These are phyloP conservation scores for Trametes sanguinea DNA, from an alignment of 768 basidiomycete species.

Conservation along the genomic window DNA sequence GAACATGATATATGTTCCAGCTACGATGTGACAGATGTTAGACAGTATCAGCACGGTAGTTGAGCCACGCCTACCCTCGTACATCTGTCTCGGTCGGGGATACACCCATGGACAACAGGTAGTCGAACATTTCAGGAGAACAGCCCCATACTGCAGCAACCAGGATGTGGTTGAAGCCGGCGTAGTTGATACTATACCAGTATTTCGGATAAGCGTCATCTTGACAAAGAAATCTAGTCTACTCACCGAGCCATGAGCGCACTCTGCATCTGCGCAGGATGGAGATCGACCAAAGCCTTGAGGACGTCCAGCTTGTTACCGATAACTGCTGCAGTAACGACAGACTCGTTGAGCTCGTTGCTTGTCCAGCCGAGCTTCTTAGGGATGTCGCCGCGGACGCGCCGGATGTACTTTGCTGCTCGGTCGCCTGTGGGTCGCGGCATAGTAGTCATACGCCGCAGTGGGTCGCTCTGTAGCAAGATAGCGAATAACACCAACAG, in stretches of 20 bases:
- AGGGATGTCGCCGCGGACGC: conserved; percentile 43
- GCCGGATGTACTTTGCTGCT: conserved; percentile 45
- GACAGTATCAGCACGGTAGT: neutral
- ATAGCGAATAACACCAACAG: conserved; percentile 45
- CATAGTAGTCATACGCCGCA: conserved; percentile 53
- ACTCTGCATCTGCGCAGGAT: conserved; percentile 43
- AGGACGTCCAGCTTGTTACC: conserved; percentile 40
- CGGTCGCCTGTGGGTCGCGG: conserved; percentile 43
- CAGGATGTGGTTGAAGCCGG: conserved; percentile 46
- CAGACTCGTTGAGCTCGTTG: conserved; percentile 52
- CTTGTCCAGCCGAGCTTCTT: conserved; percentile 54
- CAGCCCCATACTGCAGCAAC: conserved; percentile 40
- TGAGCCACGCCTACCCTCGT: conserved; percentile 40
- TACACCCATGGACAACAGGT: conserved; percentile 48
- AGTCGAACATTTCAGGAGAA: conserved; percentile 45
- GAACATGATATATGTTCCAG: conserved; percentile 58
- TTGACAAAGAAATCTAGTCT: neutral
- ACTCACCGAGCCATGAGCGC: conserved; percentile 48
- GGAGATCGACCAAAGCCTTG: conserved; percentile 47
- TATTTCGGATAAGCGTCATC: neutral
- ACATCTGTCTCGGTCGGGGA: conserved; percentile 46
- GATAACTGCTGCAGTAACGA: conserved; percentile 48
- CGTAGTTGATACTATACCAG: neutral
- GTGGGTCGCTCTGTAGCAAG: conserved; percentile 48
- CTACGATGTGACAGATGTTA: conserved; percentile 33